These are phyloP conservation scores for Kokia cookei DNA, from an alignment of 441 rosid genomes.

Conservation along the genomic window DNA sequence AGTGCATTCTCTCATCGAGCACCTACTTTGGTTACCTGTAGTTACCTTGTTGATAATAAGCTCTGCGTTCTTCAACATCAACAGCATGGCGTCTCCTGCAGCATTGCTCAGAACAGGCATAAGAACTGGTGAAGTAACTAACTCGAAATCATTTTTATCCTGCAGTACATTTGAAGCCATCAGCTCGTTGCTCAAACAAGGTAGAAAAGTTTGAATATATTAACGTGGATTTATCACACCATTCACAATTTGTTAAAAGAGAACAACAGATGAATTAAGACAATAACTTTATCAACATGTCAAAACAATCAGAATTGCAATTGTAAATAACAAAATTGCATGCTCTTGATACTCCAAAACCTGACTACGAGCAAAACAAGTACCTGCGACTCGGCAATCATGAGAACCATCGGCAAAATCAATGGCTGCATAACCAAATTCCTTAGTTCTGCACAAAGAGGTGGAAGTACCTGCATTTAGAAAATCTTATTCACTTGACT, in stretches of 20 bases:
- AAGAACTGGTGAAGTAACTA: slow-evolving; percentile 84
- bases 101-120: slow-evolving; percentile 88
- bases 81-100: slow-evolving; percentile 80
- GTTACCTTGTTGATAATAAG: slow-evolving; percentile 83
- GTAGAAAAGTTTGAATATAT: background rate
- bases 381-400: slow-evolving; percentile 95
- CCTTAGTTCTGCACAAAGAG: slow-evolving; percentile 95
- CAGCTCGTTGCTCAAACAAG: background rate
- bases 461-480: slow-evolving; percentile 79
- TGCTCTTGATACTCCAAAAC: background rate
- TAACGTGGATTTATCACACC: background rate
- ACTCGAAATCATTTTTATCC: slow-evolving; percentile 88
- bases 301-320: background rate
- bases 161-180: slow-evolving; percentile 26
- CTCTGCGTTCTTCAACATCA: slow-evolving; percentile 84
- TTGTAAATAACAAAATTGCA: background rate
- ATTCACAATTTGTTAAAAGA: background rate
- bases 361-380: slow-evolving; percentile 1
- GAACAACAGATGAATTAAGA: background rate
- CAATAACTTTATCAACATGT: background rate
- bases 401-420: slow-evolving; percentile 95
- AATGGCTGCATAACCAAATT: slow-evolving; percentile 92
- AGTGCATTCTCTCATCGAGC: background rate
- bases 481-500: background rate
- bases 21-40: background rate